Evolutionary conservation across 2,329 filamentous ascomycete genomes (phyloP), one percentile per base, ranked within the genome.

Genomic region (Colletotrichum cuscutae): DNA sequence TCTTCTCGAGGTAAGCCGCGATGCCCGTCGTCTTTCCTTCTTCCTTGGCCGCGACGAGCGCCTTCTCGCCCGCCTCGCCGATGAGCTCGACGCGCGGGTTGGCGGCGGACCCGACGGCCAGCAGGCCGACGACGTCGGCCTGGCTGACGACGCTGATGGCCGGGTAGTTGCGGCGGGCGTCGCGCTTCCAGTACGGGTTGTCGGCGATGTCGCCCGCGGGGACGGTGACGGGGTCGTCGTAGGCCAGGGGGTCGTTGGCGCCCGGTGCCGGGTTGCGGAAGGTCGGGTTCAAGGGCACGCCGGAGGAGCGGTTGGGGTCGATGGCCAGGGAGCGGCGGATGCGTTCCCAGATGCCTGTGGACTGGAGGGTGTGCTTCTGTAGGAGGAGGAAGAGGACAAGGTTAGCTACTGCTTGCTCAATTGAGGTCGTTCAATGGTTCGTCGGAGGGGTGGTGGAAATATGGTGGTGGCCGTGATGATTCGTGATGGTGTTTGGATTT

Each of bases 181-280:
- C 97, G 79, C 97, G 95, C 89, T 97, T 97, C 95, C 95, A 99
- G 87, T 98, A 97, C 49, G 95, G 91, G 85, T 97, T 97, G 83
- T 96, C 94, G 78, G 95, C 95, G 78, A 97, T 92, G 82, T 97
- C 95, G 77, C 89, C 94, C 2, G 95, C 94, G n/a, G 95, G 95
- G 0, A 93, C 72, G 15, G 94, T 97, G 72, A 96, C 93, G 26
- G 94, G 94, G 81, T 97, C 95, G 82, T 94, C 90, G 86, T 96
- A 97, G 72, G 83, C 83, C 70, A 89, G 85, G 46, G 94, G 94
- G 78, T 94, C 91, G 79, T 90, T 86, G 76, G 86, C 88, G 76
- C 93, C 95, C 11, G 93, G 97, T 62, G 95, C 85, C 73, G 97
- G 97, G 84, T 94, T 93, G 78, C 97, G 95, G 89, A 90, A 98